Base-by-base conservation (phyloP, 2,329 filamentous ascomycete genomes). In the Scortechinia acanthostroma region DNA sequence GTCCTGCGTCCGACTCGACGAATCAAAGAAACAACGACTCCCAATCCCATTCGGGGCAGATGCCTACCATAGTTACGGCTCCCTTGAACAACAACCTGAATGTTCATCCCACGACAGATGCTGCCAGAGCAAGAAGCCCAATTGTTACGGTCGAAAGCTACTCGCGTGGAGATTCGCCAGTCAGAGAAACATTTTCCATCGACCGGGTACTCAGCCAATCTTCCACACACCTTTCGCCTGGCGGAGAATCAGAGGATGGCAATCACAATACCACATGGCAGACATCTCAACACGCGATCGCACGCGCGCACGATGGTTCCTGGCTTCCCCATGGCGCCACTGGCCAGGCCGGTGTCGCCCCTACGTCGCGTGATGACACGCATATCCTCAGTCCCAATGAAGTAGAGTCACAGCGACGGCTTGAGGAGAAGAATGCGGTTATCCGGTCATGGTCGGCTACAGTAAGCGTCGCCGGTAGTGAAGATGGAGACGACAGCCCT, bases 381-480 rank as follows among this genome's bases (percentile, higher is more conserved):
- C 69, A 77, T 50, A 58, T 70, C 2, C 50, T 60, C 14, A 79
- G 69, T 50, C 59, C 71, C 45, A 78, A 79, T 47, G 68, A 80
- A 44, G 57, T 71, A 37, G 65, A 63, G 1, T 56, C 60, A 16
- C 54, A 59, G 22, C 66, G 70, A 3, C 58, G 68, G 45, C 54
- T 63, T 3, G 59, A 69, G 6, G 66, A 74, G 49, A 68, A 66
- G 43, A 79, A 77, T 42, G 56, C 62, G 14, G 63, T 68, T 28
- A 73, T 81, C n/a, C 65, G 58, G 21, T 60, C 64, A 20, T 81
- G 77, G 77, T 58, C 77, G 43, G 49, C 52, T 19, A 47, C 49
- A 42, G 60, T 61, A 4, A 48, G 59, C 13, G 58, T 63, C n/a
- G 35, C 48, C 43, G 61, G 49, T 15, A 42, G 50, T 13, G 30